Evolutionary conservation across 164 flowering plant species (phyloP), one percentile per base, ranked within the genome.

Genomic region (Macadamia integrifolia): DNA sequence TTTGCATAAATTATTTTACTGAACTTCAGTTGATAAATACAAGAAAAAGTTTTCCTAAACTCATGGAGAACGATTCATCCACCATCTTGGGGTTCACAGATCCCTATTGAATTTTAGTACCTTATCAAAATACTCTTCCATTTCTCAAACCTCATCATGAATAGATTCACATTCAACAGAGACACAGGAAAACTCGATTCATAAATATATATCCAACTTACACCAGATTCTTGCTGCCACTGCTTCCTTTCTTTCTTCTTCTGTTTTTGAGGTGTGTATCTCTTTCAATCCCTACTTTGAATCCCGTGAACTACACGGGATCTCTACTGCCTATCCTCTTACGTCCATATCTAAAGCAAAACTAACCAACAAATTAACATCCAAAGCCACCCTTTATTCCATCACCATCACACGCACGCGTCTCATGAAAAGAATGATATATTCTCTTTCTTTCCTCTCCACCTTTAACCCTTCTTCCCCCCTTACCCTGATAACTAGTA

Each of bases 291-390:
- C 35, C n/a, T 10, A 35, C 42, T 71, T 73, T 32, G 66, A 66
- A 67, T 70, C 69, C 72, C 82, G 69, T 80, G 78, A 58, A 61
- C 48, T 53, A 61, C 78, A 74, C 69, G 78, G 78, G 76, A 74
- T 58, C 61, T 67, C 13, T 42, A 58, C 52, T 23, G 9, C 58
- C 23, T 62, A n/a, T 35, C 15, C 57, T 35, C 30, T 69, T 23
- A 43, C 15, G 42, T 57, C 62, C 30, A 59, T 67, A 48, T 48
- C 35, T 23, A 60, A 61, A 58, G 62, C 29, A 31, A 23, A 23
- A 23, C 23, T 23, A 23, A 69, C 32, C 62, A 62, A 12, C 23
- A 23, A 35, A 46, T 49, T 60, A 60, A 60, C 43, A 35, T 58
- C 42, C 31, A 12, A 61, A n/a, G 48, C 61, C 60, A 13, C 58